A percentile compares a stretch with the other conserved stretches of the same genome.
phyloP scores from a whole-genome alignment of 78 protist genomes.

The Polysphondylium violaceum region DNA sequence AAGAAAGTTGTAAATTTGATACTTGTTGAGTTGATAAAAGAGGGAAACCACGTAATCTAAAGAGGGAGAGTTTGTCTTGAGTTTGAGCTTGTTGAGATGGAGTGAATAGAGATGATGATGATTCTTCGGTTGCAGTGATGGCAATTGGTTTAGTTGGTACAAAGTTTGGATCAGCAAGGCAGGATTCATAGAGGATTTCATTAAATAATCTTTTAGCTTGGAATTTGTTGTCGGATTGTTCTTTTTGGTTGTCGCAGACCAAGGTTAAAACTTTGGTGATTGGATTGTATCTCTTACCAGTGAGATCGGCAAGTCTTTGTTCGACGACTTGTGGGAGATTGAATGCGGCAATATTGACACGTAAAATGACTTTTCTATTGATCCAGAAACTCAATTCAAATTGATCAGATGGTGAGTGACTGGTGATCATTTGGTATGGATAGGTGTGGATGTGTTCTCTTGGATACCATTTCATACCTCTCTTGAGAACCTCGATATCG shows the following conservation, averaged over 20 bases:
- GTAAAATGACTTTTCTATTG: constrained; percentile 37
- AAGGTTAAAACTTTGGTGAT: constrained; percentile 3
- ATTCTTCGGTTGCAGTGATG: background rate
- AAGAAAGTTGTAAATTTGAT: background rate
- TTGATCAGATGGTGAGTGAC: constrained; percentile 27
- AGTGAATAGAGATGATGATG: background rate
- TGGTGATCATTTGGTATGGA: constrained; percentile 24
- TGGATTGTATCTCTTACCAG: constrained; percentile 9
- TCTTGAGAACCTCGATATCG: constrained; percentile 16
- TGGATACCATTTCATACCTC: constrained; percentile 38
- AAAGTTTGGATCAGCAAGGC: constrained; percentile 62
- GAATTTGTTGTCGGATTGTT: constrained; percentile 21
- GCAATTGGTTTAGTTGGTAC: constrained; percentile 1
- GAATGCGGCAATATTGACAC: constrained; percentile 43
- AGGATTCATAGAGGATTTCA: constrained; percentile 31
- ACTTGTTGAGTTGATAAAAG: background rate
- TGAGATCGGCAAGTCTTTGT: constrained; percentile 27
- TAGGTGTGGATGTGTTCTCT: constrained; percentile 44
- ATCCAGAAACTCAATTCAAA: constrained; percentile 1
- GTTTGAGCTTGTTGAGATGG: constrained; percentile 16
- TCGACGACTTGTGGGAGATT: constrained; percentile 25
- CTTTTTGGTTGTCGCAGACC: constrained; percentile 20
- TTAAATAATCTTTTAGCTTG: constrained; percentile 18
- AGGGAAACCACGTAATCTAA: constrained; percentile 63
- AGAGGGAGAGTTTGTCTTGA: background rate